Conservation (phyloP, 768 basidiomycete species). For the Astraeus odoratus region DNA sequence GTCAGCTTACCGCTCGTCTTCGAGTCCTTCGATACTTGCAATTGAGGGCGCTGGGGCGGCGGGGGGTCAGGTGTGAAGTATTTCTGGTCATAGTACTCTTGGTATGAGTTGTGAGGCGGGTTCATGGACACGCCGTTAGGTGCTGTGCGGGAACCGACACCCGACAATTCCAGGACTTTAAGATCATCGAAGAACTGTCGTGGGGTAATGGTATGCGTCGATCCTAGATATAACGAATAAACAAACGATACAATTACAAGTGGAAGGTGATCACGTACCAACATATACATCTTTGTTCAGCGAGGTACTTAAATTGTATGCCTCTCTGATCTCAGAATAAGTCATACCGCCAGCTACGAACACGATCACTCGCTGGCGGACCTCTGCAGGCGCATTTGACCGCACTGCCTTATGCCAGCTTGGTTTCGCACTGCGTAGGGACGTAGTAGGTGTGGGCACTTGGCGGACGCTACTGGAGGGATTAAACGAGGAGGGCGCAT, state of each 20-base stretch:
- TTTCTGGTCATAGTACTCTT: conserved; percentile 75
- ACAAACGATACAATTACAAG: conserved; percentile 38
- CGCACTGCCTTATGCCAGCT: conserved; percentile 80
- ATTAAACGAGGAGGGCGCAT: conserved; percentile 53
- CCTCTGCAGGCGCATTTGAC: conserved; percentile 41
- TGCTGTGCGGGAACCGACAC: conserved; percentile 66
- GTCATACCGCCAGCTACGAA: conserved; percentile 96
- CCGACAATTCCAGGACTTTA: conserved; percentile 80
- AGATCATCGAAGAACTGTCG: conserved; percentile 81
- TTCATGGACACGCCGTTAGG: conserved; percentile 62
- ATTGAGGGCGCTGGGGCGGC: conserved; percentile 22
- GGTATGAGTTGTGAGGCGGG: conserved; percentile 45
- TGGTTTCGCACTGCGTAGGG: conserved; percentile 84
- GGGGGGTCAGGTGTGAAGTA: conserved; percentile 45
- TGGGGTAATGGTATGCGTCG: conserved; percentile 83
- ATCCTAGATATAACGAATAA: conserved; percentile 46
- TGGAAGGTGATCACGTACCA: conserved; percentile 41
- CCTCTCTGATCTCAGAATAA: conserved; percentile 89
- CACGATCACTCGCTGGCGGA: conserved; percentile 73
- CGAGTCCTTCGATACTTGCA: conserved; percentile 22
- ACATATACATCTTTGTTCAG: conserved; percentile 88
- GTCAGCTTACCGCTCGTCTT: conserved; percentile 17
- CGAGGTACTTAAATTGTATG: conserved; percentile 67
- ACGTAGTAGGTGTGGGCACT: conserved; percentile 54
- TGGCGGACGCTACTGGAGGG: conserved; percentile 40